Evolutionary conservation across 306 rosid genomes (phyloP), one percentile per base, ranked within the genome.

Genomic region (Cicer cuneatum): DNA sequence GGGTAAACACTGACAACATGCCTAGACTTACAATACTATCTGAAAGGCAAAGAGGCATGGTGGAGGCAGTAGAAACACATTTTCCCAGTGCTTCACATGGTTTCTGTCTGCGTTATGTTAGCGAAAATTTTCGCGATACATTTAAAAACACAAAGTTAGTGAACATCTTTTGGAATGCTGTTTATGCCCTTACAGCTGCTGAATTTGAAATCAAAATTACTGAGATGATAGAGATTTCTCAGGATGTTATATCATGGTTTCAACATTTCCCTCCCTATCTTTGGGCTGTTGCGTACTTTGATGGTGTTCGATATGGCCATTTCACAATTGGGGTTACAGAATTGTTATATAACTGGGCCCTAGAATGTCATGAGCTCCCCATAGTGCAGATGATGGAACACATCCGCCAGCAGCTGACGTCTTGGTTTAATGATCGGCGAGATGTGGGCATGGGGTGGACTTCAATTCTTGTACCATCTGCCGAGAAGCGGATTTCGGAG

Each of bases 251-350:
- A 76, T 52, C 83, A 29, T 94, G 98, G 98, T 90, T 91, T 74
- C 89, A 94, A 60, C 89, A 78, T 19, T 94, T 89, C 75, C 98
- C 97, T 83, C 97, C 97, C 67, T 97, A 81, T 56, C 90, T 91
- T 70, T 94, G 98, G 98, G 96, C 98, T 19, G 96, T 94, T 65
- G 95, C 98, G 60, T 90, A 94, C 78, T 94, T 91, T 79, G 98
- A 91, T 71, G 95, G 98, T 35, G 94, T 94, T 74, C 89, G 98
- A 54, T 94, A 87, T 79, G 96, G 96, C 61, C 98, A 94, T 81
- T 94, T 91, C 76, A 85, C 93, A 0, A 83, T 94, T 13, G 95
- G 97, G 54, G 91, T 94, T 40, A 94, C 98, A 19, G 98, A 94
- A 78, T 85, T 91, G 81, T 78, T 94, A 81, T 94, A 94, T 81